Conservation (phyloP, 768 basidiomycete species). For the Chalciporus piperatus region DNA sequence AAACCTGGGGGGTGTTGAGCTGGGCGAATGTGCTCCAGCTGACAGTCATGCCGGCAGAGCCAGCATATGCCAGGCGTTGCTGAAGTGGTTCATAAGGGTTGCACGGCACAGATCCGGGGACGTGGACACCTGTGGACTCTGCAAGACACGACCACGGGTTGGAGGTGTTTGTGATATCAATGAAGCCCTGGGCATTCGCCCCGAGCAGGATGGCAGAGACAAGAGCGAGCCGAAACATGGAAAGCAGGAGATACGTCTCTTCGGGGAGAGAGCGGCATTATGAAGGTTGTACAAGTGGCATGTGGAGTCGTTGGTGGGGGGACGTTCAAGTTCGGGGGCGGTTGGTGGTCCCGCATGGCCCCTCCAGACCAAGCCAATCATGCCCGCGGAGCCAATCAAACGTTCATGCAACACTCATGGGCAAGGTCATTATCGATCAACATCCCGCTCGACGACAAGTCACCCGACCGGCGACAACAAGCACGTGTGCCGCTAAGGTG, state of each 20-base stretch:
- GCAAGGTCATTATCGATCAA: too few species aligned
- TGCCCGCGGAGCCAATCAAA: too few species aligned
- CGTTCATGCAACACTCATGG: too few species aligned
- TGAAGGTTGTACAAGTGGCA: too few species aligned
- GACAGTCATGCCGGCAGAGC: slow-evolving; percentile 25
- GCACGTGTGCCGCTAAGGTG: too few species aligned
- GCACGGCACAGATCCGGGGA: slow-evolving; percentile 27
- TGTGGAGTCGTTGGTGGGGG: too few species aligned
- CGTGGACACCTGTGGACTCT: slow-evolving; percentile 28
- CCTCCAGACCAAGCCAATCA: too few species aligned
- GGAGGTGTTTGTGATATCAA: slow-evolving; percentile 13
- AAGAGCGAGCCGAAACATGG: slow-evolving; percentile 11
- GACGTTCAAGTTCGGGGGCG: too few species aligned
- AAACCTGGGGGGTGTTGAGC: slow-evolving; percentile 23
- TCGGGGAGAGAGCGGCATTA: too few species aligned
- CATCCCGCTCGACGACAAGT: too few species aligned
- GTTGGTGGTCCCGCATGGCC: too few species aligned
- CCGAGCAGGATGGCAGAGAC: slow-evolving; percentile 7
- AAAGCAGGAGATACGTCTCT: neutral
- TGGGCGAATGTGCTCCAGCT: slow-evolving; percentile 24
- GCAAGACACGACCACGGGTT: slow-evolving; percentile 20
- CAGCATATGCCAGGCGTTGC: slow-evolving; percentile 25
- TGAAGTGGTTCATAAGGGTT: slow-evolving; percentile 28
- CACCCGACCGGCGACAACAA: too few species aligned
- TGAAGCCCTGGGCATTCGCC: slow-evolving; percentile 14